Conservation (phyloP, 2,329 filamentous ascomycete species). For the Pleurostoma richardsiae region DNA sequence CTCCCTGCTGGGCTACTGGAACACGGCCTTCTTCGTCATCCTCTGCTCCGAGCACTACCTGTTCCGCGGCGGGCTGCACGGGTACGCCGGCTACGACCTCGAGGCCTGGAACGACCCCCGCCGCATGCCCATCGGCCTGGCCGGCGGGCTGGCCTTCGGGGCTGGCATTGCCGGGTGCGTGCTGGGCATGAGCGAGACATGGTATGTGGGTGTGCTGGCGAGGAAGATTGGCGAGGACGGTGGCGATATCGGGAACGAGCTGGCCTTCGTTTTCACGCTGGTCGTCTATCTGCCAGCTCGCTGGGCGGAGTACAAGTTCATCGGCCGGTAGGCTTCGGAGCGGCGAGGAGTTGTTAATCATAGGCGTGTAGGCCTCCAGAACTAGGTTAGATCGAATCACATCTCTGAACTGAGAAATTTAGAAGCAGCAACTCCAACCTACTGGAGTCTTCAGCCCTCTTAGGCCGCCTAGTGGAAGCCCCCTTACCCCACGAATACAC, state of each 20-base stretch:
- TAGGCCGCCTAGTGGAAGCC: no score
- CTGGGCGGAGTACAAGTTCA: constrained; percentile 40
- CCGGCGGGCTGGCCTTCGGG: constrained; percentile 35
- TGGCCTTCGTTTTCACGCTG: constrained; percentile 44
- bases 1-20: constrained; percentile 44
- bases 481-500: no score
- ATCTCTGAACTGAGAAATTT: no score
- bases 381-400: no score
- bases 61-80: constrained; percentile 31
- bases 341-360: no score
- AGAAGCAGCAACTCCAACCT: no score
- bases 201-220: constrained; percentile 43
- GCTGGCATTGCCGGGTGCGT: constrained; percentile 42
- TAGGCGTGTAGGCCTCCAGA: no score
- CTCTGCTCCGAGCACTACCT: constrained; percentile 41
- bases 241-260: constrained; percentile 46
- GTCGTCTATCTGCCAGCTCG: constrained; percentile 40
- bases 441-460: no score
- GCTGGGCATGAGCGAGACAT: constrained; percentile 55
- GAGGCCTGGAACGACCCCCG: constrained; percentile 40
- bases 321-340: constrained; percentile 26
- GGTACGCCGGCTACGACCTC: constrained; percentile 38
- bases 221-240: constrained; percentile 35
- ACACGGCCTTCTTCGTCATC: constrained; percentile 41
- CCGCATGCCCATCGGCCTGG: constrained; percentile 36